phyloP scores from a whole-genome alignment of 352 stramenopile species.

The Blastocystis sp. region DNA sequence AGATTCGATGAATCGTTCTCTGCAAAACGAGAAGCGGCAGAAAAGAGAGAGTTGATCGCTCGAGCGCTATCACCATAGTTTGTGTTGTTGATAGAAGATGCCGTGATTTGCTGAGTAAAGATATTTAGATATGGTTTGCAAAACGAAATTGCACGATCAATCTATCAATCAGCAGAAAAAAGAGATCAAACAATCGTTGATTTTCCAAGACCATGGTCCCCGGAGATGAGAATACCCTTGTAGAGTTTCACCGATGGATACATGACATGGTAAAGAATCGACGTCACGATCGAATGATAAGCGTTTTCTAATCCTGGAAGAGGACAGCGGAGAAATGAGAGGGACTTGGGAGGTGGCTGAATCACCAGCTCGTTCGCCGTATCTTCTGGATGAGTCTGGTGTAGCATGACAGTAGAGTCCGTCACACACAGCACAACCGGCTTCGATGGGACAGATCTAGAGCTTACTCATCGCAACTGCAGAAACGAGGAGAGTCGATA shows the following conservation, averaged over 20 bases:
- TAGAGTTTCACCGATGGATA: not conserved
- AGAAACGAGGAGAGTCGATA: not conserved
- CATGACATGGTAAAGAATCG: conserved; percentile 21
- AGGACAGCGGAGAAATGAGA: not conserved
- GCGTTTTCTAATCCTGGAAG: not conserved
- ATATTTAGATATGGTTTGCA: not conserved
- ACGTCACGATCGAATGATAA: conserved; percentile 14
- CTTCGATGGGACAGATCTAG: not conserved
- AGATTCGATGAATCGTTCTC: conserved; percentile 70
- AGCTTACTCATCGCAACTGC: not conserved
- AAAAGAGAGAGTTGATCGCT: not conserved
- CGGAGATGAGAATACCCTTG: conserved; percentile 14
- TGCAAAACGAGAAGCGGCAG: conserved; percentile 61
- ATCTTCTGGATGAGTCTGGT: not conserved
- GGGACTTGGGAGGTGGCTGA: not conserved
- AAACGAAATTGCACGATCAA: not conserved
- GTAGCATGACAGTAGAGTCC: not conserved
- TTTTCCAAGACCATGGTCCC: conserved; percentile 31
- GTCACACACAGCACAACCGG: not conserved
- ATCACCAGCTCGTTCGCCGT: not conserved
- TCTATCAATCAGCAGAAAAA: not conserved
- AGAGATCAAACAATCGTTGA: not conserved
- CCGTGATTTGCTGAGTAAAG: not conserved
- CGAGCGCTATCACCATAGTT: not conserved
- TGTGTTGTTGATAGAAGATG: not conserved